Percentiles rank a stretch among this genome's conserved stretches.
phyloP scores from a whole-genome alignment of 1,284 basidiomycete genomes.

The Cystobasidium sp. region DNA sequence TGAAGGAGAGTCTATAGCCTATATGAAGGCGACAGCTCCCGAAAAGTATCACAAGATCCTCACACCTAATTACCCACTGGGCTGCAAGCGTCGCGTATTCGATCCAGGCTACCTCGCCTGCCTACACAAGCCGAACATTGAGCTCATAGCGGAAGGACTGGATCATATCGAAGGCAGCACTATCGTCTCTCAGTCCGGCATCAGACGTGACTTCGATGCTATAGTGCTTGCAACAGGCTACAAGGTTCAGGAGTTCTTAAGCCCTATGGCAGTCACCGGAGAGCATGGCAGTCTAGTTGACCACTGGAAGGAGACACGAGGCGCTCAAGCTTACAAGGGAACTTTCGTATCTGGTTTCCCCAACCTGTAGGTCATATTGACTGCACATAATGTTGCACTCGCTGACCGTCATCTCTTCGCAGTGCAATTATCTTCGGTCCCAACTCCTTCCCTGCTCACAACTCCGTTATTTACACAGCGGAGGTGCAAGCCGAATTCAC shows the following conservation, averaged over 20 bases:
- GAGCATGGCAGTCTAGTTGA: slow-evolving; percentile 25
- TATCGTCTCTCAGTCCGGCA: slow-evolving; percentile 37
- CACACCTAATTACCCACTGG: slow-evolving; percentile 46
- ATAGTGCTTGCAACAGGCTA: slow-evolving; percentile 46
- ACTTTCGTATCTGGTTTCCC: slow-evolving; percentile 41
- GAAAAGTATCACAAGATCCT: slow-evolving; percentile 51
- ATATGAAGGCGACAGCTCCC: slow-evolving; percentile 50
- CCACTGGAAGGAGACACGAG: slow-evolving; percentile 35
- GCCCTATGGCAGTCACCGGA: slow-evolving; percentile 24
- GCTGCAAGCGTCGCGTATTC: slow-evolving; percentile 40
- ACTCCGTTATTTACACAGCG: slow-evolving; percentile 39
- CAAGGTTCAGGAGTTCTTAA: slow-evolving; percentile 41
- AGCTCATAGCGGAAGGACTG: slow-evolving; percentile 43
- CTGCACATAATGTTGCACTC: background rate
- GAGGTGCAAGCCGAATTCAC: slow-evolving; percentile 40
- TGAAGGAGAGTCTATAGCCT: slow-evolving; percentile 32
- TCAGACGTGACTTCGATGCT: slow-evolving; percentile 44
- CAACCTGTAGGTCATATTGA: slow-evolving; percentile 19
- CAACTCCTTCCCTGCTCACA: slow-evolving; percentile 40
- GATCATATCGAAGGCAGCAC: slow-evolving; percentile 45
- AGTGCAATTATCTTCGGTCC: slow-evolving; percentile 33
- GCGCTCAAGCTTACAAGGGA: slow-evolving; percentile 39
- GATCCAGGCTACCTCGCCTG: slow-evolving; percentile 44
- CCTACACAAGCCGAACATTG: slow-evolving; percentile 44
- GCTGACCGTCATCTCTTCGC: background rate